Evolutionary conservation across 441 rosid genomes (phyloP), one percentile per base, ranked within the genome.

Genomic region (Flueggea neowawraea): DNA sequence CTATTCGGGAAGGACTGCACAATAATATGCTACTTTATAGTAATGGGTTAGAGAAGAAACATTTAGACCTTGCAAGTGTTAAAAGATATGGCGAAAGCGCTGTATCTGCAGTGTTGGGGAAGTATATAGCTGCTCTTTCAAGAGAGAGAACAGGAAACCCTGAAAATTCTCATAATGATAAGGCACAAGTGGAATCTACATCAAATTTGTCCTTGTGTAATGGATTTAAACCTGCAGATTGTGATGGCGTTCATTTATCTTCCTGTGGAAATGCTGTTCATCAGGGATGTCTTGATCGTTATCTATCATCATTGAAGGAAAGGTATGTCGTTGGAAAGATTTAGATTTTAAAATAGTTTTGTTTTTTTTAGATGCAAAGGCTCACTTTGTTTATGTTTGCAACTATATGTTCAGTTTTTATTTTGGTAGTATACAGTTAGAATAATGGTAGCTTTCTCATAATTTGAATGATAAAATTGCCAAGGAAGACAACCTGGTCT

Each of bases 251-350:
- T 71, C 73, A 80, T 83, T 82, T 92, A 63, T 92, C 94, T 36
- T 87, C 99, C 54, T 95, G 99, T 78, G 96, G 99, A 58, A 98
- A 95, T 86, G 89, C 97, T 12, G 98, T 92, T 69, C 99, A 95
- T 82, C 96, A 92, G 73, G 78, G 73, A 61, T 95, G 99, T 73
- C 92, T 88, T 44, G 90, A 90, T 67, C 89, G 94, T 52, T 95
- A 95, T 77, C 69, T 95, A 53, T 79, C 78, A 12, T 95, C 98
- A 13, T 72, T 95, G 81, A 87, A 63, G 83, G 99, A 95, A 68
- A 87, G 99, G 99, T 78, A 70, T 36, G 39, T 6, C 6, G 39
- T 6, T 33, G 6, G 39, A 77, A 81, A 74, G 65, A n/a, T 55
- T 50, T 5, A 4, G 55, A 16, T 49, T 14, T 43, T 44, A 58